phyloP scores from a whole-genome alignment of 176 grass and related monocot species.

The Puccinellia tenuiflora region DNA sequence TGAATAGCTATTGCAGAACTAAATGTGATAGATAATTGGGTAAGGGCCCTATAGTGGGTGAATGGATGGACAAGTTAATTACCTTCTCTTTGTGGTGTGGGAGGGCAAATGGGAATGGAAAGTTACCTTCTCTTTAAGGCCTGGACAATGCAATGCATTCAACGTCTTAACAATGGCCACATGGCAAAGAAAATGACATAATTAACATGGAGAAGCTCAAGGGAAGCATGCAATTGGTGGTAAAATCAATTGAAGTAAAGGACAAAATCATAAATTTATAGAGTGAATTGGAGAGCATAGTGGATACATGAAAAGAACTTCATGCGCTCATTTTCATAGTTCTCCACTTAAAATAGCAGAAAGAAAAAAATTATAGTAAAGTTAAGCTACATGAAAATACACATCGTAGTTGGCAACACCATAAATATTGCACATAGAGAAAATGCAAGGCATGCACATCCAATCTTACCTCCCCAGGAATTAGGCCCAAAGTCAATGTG shows the following conservation, averaged over 20 bases:
- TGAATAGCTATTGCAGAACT: background rate
- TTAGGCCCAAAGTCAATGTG: background rate
- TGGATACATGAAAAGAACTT: background rate
- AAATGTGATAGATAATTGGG: background rate
- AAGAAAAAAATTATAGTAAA: background rate
- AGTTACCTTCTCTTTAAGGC: background rate
- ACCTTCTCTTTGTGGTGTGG: background rate
- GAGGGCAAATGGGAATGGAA: background rate
- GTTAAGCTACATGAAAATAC: background rate
- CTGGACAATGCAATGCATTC: background rate
- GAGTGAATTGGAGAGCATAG: background rate
- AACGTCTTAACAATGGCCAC: background rate
- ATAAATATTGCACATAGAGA: background rate
- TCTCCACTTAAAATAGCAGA: too few species aligned
- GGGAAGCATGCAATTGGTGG: background rate
- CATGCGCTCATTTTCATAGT: background rate
- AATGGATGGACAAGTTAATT: background rate
- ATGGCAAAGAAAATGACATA: background rate
- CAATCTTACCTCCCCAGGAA: background rate
- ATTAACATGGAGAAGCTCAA: background rate
- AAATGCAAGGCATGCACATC: background rate
- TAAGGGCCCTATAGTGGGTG: background rate
- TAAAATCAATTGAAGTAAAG: background rate
- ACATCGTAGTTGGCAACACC: background rate
- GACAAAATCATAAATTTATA: too few species aligned